Conservation (phyloP, 164 flowering plant genomes). For the Chimonanthus salicifolius region DNA sequence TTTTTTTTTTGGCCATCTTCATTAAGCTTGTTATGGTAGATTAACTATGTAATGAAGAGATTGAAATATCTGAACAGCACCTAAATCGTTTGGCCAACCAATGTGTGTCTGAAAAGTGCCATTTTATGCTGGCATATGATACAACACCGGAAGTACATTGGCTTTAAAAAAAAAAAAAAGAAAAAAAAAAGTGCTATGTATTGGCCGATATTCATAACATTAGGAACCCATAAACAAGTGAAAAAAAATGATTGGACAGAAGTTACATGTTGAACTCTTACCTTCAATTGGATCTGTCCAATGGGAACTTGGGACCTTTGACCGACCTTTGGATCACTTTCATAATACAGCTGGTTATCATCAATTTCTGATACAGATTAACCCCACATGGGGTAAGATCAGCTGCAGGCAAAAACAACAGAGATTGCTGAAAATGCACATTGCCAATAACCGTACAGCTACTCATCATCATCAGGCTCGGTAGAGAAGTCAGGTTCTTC, state of each 20-base stretch:
- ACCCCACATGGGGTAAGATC: background rate
- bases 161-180: too few relatives aligned
- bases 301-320: background rate
- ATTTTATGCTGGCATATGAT: too few relatives aligned
- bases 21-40: too few relatives aligned
- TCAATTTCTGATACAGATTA: background rate
- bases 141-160: too few relatives aligned
- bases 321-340: background rate
- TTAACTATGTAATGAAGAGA: too few relatives aligned
- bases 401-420: background rate
- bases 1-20: too few relatives aligned
- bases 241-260: too few relatives aligned
- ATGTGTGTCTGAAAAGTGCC: too few relatives aligned
- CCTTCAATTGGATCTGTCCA: background rate
- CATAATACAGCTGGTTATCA: background rate
- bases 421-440: background rate
- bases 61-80: too few relatives aligned
- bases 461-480: conserved; percentile 44
- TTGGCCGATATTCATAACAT: background rate
- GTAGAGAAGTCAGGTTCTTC: conserved; percentile 88
- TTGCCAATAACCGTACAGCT: background rate
- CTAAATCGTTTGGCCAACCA: too few relatives aligned
- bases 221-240: background rate
- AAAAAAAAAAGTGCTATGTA: too few relatives aligned
- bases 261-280: background rate